These are phyloP conservation scores for Pyrus hybrid DNA, from an alignment of 331 rosid genomes.

Conservation along the genomic window DNA sequence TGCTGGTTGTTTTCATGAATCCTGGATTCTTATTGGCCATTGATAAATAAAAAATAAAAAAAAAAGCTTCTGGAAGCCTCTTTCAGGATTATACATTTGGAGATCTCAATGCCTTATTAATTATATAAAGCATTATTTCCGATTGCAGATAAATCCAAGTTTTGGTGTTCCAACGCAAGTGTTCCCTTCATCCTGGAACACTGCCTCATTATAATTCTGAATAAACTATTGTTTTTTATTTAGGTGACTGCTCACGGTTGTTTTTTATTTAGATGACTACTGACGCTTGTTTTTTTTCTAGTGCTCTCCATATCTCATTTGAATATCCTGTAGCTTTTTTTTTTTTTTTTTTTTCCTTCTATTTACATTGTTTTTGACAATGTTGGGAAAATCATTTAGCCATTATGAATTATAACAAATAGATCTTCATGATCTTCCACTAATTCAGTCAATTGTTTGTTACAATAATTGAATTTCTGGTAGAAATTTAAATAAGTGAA, in stretches of 20 bases:
- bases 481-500: background rate
- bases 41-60: background rate
- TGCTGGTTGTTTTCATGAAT: background rate
- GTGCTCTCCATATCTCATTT: background rate
- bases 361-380: background rate
- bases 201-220: background rate
- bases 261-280: background rate
- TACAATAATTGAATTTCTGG: background rate
- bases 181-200: background rate
- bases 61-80: background rate
- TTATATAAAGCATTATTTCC: background rate
- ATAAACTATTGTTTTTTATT: background rate
- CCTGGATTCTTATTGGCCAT: background rate
- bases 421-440: background rate
- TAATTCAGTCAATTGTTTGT: conserved; percentile 1
- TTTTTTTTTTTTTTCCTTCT: background rate
- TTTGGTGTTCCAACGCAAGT: too few relatives aligned
- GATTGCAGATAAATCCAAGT: background rate
- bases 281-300: background rate
- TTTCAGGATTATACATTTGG: background rate
- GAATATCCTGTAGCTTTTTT: background rate
- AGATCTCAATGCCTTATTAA: too few relatives aligned
- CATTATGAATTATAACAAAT: background rate
- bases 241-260: background rate
- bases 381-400: background rate